phyloP scores from a whole-genome alignment of 495 filamentous ascomycete species.

The Neurospora africana region DNA sequence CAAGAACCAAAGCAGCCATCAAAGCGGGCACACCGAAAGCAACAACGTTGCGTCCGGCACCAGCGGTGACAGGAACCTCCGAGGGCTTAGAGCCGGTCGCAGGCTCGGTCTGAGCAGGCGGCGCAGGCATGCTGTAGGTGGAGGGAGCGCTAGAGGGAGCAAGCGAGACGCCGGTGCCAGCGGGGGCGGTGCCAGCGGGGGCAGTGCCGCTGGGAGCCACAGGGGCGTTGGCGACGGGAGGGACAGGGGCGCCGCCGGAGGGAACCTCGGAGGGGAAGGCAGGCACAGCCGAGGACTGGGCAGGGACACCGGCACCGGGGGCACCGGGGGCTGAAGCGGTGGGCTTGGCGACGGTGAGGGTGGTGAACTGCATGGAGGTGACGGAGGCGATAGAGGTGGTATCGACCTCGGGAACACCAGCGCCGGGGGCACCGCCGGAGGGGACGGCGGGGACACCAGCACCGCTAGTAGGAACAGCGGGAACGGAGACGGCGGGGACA shows the following conservation, averaged over 20 bases:
- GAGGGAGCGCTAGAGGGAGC: not conserved
- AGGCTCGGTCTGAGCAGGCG: not conserved
- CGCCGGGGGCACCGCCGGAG: no score
- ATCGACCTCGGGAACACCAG: not conserved
- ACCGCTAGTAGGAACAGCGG: no score
- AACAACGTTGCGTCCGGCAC: constrained; percentile 19
- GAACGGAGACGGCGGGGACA: not conserved
- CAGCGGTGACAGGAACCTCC: constrained; percentile 12
- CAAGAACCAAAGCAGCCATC: constrained; percentile 15
- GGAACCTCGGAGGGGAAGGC: constrained; percentile 18
- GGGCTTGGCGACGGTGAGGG: constrained; percentile 16
- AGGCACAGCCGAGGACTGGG: not conserved
- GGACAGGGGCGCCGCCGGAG: not conserved
- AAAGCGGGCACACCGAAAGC: constrained; percentile 15
- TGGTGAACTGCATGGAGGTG: constrained; percentile 12
- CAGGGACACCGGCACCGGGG: not conserved
- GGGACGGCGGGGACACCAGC: no score
- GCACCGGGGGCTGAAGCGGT: not conserved
- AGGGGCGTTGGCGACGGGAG: constrained; percentile 15
- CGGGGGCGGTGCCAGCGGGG: not conserved
- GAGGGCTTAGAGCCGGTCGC: not conserved
- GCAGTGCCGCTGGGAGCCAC: not conserved
- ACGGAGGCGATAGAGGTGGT: constrained; percentile 5
- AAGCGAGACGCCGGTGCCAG: not conserved
- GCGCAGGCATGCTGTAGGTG: constrained; percentile 5